Base-by-base conservation (phyloP, 805 yeast species). In the Cyberlindnera petersonii region DNA sequence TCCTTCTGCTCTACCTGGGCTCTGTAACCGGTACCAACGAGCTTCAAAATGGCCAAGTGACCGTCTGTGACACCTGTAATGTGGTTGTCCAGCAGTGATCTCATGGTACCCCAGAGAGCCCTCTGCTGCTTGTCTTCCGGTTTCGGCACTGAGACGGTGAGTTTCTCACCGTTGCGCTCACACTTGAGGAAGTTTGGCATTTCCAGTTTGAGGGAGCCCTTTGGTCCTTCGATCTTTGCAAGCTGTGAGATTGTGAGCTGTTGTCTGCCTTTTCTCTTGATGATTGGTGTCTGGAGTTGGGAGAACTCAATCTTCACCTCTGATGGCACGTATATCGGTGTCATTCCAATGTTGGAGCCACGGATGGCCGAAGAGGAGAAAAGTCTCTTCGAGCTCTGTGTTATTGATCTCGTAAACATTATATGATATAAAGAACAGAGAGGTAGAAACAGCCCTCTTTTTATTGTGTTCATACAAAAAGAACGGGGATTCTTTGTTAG, bases 1-100 rank as follows among this genome's bases (percentile, higher is more conserved):
- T 68, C 65, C 33, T 57, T 59, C 32, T 74, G 74, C 50, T 86
- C 94, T 15, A 91, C 58, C 44, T 76, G 71, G 3, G 94, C 96
- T 64, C 98, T 80, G 74, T 85, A 93, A 60, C 99, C 99, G 10
- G 98, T 91, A 49, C 99, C 99, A 14, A 87, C 94, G 50, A 93
- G 82, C 63, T 79, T 85, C 47, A 93, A 71, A 40, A 89, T 83
- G 19, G 93, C 78, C 45, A 87, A 64, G 60, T 93, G 98, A 11
- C 98, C 98, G 53, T 89, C 98, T 28, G 87, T 79, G 27, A 88
- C 95, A 37, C 99, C 99, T 26, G 75, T 68, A 21, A 91, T 72
- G 50, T 83, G 75, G 64, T 91, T 91, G 53, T 79, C 77, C 33
- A 93, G 60, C 42, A 82, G 69, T 0, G 94, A 73, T 59, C 98